A percentile compares a stretch with the other conserved stretches of the same genome.
phyloP scores from a whole-genome alignment of 2,329 filamentous ascomycete genomes.

The Pyrenochaeta sp. region DNA sequence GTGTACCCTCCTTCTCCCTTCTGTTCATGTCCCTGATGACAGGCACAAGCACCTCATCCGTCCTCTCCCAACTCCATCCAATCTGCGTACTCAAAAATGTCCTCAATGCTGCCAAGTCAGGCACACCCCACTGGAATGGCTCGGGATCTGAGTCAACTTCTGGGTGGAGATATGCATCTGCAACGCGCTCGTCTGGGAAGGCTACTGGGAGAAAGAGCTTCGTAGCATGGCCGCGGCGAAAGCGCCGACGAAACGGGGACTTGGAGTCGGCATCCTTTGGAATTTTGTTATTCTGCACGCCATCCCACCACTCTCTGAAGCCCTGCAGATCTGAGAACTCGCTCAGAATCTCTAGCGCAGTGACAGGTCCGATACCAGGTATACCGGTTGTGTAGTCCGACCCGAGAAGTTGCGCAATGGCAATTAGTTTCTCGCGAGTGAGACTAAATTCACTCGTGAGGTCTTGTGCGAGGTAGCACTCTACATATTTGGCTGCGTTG shows the following conservation, averaged over 20 bases:
- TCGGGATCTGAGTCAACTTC: conserved; percentile 84
- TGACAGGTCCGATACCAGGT: conserved; percentile 90
- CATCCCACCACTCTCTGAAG: conserved; percentile 88
- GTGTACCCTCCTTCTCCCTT: conserved; percentile 86
- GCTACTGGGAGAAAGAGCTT: conserved; percentile 85
- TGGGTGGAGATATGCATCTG: conserved; percentile 83
- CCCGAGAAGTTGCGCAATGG: conserved; percentile 88
- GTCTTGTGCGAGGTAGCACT: conserved; percentile 88
- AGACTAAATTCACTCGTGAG: conserved; percentile 90
- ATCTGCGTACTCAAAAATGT: conserved; percentile 90
- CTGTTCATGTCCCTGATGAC: conserved; percentile 96
- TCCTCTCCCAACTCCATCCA: conserved; percentile 90
- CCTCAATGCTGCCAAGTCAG: conserved; percentile 85
- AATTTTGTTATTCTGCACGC: conserved; percentile 74
- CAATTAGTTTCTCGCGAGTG: conserved; percentile 85
- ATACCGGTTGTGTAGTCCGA: conserved; percentile 96
- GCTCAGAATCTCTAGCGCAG: conserved; percentile 89
- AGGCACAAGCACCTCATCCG: conserved; percentile 93
- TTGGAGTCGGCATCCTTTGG: conserved; percentile 64
- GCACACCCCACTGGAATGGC: conserved; percentile 93
- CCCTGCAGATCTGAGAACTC: conserved; percentile 81
- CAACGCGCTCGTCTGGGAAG: conserved; percentile 82
- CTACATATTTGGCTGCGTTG: conserved; percentile 96
- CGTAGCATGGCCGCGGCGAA: conserved; percentile 77
- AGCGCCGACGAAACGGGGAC: conserved; percentile 81